Evolutionary conservation across 177 flowering plant genomes (phyloP).

Genomic region (Vitis hybrid): DNA sequence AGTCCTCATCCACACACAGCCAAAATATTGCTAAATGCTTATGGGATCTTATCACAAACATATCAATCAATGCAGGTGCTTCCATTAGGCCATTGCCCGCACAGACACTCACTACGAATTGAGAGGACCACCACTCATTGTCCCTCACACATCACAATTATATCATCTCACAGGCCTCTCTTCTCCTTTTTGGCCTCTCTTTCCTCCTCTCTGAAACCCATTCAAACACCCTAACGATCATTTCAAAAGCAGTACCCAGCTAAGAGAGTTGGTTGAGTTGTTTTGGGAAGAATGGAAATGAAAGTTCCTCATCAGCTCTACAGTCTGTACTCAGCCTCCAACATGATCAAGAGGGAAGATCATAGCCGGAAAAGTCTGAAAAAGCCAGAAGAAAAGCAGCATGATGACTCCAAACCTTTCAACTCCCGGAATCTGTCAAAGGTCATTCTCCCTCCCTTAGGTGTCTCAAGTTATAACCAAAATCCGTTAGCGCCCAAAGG

Average conservation of each 20-base stretch:
- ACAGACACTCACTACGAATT: neutral
- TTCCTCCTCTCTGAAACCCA: neutral
- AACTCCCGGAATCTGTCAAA: constrained; percentile 50
- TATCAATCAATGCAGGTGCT: neutral
- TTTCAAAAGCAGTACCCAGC: neutral
- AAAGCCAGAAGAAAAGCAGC: neutral
- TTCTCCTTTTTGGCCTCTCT: too few species aligned
- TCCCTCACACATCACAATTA: too few species aligned
- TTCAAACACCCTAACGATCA: neutral
- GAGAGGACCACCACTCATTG: too few species aligned
- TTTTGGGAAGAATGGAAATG: constrained; percentile 1
- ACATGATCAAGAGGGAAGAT: neutral
- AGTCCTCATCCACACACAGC: too few species aligned
- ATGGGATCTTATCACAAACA: constrained; percentile 1
- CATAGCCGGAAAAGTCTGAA: neutral
- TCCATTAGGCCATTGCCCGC: neutral
- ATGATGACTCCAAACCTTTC: neutral
- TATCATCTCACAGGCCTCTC: too few species aligned
- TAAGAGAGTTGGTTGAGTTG: neutral
- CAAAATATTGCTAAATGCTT: neutral
- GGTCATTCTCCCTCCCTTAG: constrained; percentile 78
- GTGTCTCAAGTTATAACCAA: constrained; percentile 45
- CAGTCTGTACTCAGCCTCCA: neutral
- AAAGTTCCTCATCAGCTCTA: constrained; percentile 3
- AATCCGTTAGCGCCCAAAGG: constrained; percentile 35